phyloP scores from a whole-genome alignment of 768 basidiomycete species.

The Mycena capillaripes region DNA sequence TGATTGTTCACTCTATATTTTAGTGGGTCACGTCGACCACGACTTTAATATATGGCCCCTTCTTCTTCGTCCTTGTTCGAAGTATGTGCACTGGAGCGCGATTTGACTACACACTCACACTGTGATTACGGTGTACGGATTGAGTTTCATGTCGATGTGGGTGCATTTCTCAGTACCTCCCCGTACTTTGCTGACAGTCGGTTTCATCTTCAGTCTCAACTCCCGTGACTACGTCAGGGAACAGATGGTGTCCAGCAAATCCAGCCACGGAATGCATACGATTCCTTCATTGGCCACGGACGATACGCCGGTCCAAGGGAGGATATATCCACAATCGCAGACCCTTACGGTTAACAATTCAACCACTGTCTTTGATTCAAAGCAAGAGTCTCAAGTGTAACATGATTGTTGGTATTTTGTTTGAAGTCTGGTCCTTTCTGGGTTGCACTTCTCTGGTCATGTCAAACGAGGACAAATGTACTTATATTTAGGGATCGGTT shows the following conservation, averaged over 20 bases:
- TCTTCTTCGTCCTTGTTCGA: constrained; percentile 16
- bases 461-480: neutral
- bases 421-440: neutral
- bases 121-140: neutral
- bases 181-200: neutral
- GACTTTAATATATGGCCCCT: constrained; percentile 4
- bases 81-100: neutral
- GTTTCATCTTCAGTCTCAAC: neutral
- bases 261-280: neutral
- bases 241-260: neutral
- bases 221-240: neutral
- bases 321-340: neutral
- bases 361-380: neutral
- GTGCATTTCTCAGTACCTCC: neutral
- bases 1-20: neutral
- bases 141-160: constrained; percentile 19
- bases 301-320: neutral
- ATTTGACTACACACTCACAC: neutral
- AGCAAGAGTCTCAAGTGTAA: neutral
- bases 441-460: neutral
- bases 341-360: neutral
- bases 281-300: neutral
- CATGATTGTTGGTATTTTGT: neutral
- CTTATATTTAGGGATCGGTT: neutral
- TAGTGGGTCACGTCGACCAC: neutral